phyloP scores from a whole-genome alignment of 1,284 basidiomycete species.

The Marasmius tenuissimus region DNA sequence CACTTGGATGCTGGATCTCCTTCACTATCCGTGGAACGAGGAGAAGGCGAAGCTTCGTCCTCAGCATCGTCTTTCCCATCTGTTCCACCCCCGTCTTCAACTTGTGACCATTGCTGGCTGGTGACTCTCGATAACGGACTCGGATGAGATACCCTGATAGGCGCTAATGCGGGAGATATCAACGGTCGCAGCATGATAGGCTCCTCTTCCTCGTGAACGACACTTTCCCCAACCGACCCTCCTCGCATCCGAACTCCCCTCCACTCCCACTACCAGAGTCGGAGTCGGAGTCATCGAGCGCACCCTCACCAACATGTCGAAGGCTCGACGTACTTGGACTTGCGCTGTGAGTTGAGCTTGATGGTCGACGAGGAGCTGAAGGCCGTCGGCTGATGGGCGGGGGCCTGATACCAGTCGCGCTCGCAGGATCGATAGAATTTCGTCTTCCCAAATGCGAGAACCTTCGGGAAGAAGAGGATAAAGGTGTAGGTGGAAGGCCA shows the following conservation, averaged over 20 bases:
- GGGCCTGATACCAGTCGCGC: neutral
- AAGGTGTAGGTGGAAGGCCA: constrained; percentile 42
- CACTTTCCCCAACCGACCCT: constrained; percentile 25
- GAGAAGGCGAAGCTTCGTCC: constrained; percentile 36
- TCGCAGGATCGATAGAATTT: constrained; percentile 33
- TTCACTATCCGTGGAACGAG: constrained; percentile 50
- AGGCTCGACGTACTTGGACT: constrained; percentile 43
- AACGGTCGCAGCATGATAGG: constrained; percentile 22
- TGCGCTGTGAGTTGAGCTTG: constrained; percentile 31
- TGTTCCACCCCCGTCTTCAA: constrained; percentile 28
- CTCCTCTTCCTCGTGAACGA: constrained; percentile 30
- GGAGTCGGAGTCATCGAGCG: constrained; percentile 74
- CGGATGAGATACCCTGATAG: constrained; percentile 42
- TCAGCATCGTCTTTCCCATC: constrained; percentile 36
- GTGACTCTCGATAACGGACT: constrained; percentile 64
- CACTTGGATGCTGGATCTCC: constrained; percentile 19
- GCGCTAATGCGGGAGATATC: constrained; percentile 30
- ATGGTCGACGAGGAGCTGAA: constrained; percentile 29
- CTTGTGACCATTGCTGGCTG: constrained; percentile 50
- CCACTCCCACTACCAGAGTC: constrained; percentile 36
- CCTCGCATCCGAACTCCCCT: constrained; percentile 28
- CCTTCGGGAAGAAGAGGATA: constrained; percentile 25
- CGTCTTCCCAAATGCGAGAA: constrained; percentile 36
- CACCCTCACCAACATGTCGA: constrained; percentile 72
- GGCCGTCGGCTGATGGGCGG: constrained; percentile 4